These are phyloP conservation scores for Hypoxylon sp. DNA, from an alignment of 2,329 filamentous ascomycete species.

Conservation along the genomic window DNA sequence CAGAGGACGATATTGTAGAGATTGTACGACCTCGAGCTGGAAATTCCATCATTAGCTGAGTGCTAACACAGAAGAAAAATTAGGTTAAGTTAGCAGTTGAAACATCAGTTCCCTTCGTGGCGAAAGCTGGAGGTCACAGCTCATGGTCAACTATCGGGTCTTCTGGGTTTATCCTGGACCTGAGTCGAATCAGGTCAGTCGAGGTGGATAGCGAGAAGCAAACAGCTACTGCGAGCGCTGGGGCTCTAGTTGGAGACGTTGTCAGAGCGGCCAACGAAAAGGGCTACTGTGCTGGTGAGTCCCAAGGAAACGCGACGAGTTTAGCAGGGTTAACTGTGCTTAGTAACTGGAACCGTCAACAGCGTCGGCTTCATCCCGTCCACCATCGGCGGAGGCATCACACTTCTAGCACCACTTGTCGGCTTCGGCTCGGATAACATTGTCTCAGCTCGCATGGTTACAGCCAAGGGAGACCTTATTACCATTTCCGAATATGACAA, in stretches of 20 bases:
- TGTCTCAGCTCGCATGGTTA: slow-evolving; percentile 23
- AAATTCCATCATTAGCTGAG: background rate
- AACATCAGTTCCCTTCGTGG: slow-evolving; percentile 14
- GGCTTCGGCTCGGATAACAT: slow-evolving; percentile 27
- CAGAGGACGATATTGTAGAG: slow-evolving; percentile 12
- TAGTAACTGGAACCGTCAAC: slow-evolving; percentile 18
- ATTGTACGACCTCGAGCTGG: slow-evolving; percentile 3
- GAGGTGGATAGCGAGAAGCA: slow-evolving; percentile 5
- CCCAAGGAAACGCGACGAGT: background rate
- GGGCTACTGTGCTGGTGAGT: slow-evolving; percentile 19
- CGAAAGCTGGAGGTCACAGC: slow-evolving; percentile 16
- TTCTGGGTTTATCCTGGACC: slow-evolving; percentile 13
- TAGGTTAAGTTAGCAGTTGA: slow-evolving; percentile 13
- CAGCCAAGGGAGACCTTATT: slow-evolving; percentile 18
- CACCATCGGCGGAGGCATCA: slow-evolving; percentile 17
- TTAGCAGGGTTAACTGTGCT: background rate
- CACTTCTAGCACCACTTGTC: slow-evolving; percentile 13
- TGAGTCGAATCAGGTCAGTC: slow-evolving; percentile 15
- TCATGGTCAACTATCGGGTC: slow-evolving; percentile 25
- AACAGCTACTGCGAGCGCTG: slow-evolving; percentile 18
- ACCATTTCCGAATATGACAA: slow-evolving; percentile 16
- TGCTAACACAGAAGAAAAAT: slow-evolving; percentile 1
- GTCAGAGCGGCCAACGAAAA: slow-evolving; percentile 10
- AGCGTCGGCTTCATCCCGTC: slow-evolving; percentile 23
- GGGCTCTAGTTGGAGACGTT: slow-evolving; percentile 6